Evolutionary conservation across 2,329 filamentous ascomycete species (phyloP), one percentile per base, ranked within the genome.

Genomic region (Colletotrichum sansevieriae): DNA sequence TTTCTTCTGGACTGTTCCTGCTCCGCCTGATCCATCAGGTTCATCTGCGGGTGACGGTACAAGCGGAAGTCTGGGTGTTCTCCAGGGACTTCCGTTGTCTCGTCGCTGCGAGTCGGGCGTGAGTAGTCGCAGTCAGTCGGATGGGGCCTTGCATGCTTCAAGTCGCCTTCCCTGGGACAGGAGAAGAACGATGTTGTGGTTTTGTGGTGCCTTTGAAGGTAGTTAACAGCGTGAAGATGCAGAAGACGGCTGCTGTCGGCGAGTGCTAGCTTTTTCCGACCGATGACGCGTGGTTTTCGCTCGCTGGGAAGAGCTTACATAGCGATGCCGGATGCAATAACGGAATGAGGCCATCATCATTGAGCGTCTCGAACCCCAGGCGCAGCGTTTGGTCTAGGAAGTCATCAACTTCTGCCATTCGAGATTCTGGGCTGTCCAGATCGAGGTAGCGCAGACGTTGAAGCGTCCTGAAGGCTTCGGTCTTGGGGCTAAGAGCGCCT

Each of bases 131-230:
- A 88, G 35, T 86, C 85, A 0, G 82, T 84, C 44, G 88, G 76
- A 65, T 79, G 83, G 0, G 84, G 84, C 33, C 78, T 75, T 7
- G 72, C 70, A 57, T 81, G 82, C 63, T 83, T 77, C 47, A 83
- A 76, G 22, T 70, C 65, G 64, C 75, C 78, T 22, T 66, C 57
- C n/a, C 61, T 70, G 18, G 73, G 70, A 15, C 77, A 77, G 72
- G 86, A 87, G 74, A 88, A 87, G 15, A 25, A 88, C 74, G 29
- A 88, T 80, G 72, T 86, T 88, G 64, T 84, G 78, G 64, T 81
- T 83, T 12, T 85, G 83, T 8, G 88, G 77, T 12, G 85, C 85
- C 72, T 89, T 78, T 88, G 86, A 6, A 88, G 79, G 86, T 85
- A 88, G 68, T 86, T 83, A 1, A 87, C 84, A 3, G 84, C 81